Base-by-base conservation (phyloP, 805 yeast species). In the Kluyveromyces lactis region DNA sequence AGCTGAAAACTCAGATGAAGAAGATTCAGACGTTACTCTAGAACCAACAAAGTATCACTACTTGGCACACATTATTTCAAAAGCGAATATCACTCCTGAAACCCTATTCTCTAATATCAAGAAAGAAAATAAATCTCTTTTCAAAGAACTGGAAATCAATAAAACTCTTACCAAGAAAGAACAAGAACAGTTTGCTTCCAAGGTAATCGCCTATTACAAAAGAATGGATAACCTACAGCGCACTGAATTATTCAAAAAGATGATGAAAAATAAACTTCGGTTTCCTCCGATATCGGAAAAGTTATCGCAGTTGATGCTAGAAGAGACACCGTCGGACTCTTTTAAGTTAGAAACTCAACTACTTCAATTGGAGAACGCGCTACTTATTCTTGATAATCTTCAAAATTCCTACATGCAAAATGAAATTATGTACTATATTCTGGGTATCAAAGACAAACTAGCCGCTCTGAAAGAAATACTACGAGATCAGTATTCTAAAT, bases 371-470 rank as follows among this genome's bases (percentile, higher is more conserved):
- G 62, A 57, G 40, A 33, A 47, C 5, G n/a, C 40, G 9, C 40
- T 53, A 8, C 47, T 44, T 6, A 29, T 52, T 8, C 37, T 34
- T 15, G 17, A 34, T 11, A 45, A 49, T 11, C 39, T 36, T 1
- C 24, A 33, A 4, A 39, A 31, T 15, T 17, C 29, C 10, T 24
- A 32, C 7, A 21, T 44, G 10, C 45, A 44, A 32, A 36, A 38
- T 18, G 42, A 42, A n/a, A 28, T 42, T 3, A 46, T 41, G 18
- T 57, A 57, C 38, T 56, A 56, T 35, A 36, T 49, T 10, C 36
- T 57, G 8, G 57, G 56, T 7, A 49, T 56, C n/a, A 50, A 47
- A 33, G 52, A 52, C 12, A 56, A 56, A 41, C 43, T 77, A 75
- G 23, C 10, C 17, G 37, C 30, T 10, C 13, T 34, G 21, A 24